Evolutionary conservation across 192 early-diverging fungal species (phyloP), one percentile per base, ranked within the genome.

Genomic region (Coemansia sp.): DNA sequence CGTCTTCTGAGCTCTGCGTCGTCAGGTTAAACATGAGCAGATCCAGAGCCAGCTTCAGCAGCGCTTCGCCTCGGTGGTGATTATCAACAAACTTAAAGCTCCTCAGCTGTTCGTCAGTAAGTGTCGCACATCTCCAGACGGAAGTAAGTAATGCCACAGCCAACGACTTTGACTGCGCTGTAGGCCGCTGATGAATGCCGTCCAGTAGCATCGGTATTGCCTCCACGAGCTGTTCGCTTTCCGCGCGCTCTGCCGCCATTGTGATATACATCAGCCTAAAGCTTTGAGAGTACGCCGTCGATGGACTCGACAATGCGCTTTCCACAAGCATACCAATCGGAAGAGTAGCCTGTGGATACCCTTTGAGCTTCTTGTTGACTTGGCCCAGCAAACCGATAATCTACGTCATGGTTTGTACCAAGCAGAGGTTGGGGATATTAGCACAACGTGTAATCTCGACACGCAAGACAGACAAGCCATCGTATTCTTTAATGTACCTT

Each of bases 181-280:
- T 60, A 13, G 88, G 85, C 55, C 93, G 81, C 38, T 61, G 69
- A 8, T 86, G 69, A 8, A 95, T 90, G 2, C 85, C 87, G 29
- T 72, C 84, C 27, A 95, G 69, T 24, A 97, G 77, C 11, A 72
- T 57, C 2, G 95, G 91, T 8, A 94, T 68, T 29, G 86, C 74
- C 9, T 61, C 60, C 11, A 73, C 68, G 7, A 70, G 69, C 69
- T 90, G 87, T 41, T 88, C 74, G 1, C 77, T 55, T 0, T 68
- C 52, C 29, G 89, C 63, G 5, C 90, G 75, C 16, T 75, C 76
- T 33, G 92, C 85, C 0, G 88, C 94, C 87, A 95, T 93, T 22
- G 95, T 89, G 3, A 98, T 65, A 52, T 95, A 98, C 69, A 98
- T 89, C 5, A 97, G 80, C 11, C 88, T 87, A 73, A 98, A 93